Base-by-base conservation (phyloP, 2,329 filamentous ascomycete species). In the Fusarium sp. region DNA sequence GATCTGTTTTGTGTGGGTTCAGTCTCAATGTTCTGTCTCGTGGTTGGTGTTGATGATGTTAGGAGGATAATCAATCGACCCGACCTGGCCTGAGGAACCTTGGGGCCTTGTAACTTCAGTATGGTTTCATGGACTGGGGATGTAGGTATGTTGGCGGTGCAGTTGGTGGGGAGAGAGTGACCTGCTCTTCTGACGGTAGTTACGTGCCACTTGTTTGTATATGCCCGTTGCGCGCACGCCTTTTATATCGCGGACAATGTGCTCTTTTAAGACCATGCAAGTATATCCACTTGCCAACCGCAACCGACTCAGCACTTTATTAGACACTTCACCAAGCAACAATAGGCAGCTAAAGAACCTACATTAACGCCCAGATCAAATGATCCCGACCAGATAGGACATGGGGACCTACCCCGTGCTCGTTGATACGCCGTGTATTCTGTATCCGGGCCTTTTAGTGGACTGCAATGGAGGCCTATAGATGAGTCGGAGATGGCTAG, bases 41-140 rank as follows among this genome's bases (percentile, higher is more conserved):
- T 70, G 58, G 48, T 67, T 70, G 62, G 60, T 54, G 60, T 59
- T 71, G 64, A 70, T 71, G 66, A 52, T 71, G 63, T 60, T 71
- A 57, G 52, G 50, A 71, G 55, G 52, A 62, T 55, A 67, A 67
- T 67, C 63, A 67, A 62, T 62, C 64, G 44, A 44, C 63, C 64
- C 64, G 64, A 67, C 45, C 27, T 70, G 56, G 60, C 63, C 61
- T 52, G 50, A 60, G 42, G 52, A 67, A 41, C 61, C 48, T 65
- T 69, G 64, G 64, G 50, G 54, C 38, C 40, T 64, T 68, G 67
- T 61, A 71, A 46, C 44, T 65, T 58, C 44, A 55, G 61, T 52
- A 42, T 35, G 26, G 63, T 53, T 66, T 66, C 67, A 56, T 52
- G 68, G 56, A 57, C 53, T 60, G 63, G 61, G 62, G 64, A 64